A percentile compares a stretch with the other conserved stretches of the same genome.
Evolutionary conservation across 179 eudicot genomes (phyloP).

Genomic region (Dionaea muscipula): DNA sequence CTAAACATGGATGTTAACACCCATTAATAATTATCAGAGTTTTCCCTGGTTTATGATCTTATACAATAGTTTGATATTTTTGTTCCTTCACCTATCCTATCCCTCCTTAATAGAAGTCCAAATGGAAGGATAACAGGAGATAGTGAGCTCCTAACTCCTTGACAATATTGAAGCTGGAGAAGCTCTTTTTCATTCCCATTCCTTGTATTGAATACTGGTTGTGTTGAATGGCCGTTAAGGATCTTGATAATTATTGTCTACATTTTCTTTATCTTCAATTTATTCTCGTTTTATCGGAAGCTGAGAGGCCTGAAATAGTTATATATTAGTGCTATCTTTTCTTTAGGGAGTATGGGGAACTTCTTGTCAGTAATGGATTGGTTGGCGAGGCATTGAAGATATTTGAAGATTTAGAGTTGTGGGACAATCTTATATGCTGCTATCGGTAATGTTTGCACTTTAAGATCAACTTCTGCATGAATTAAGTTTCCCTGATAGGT

Average conservation of each 20-base stretch:
- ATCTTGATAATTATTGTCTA: not conserved
- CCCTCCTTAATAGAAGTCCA: too few species aligned
- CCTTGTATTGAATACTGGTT: too few species aligned
- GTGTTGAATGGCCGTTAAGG: too few species aligned
- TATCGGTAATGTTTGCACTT: slow-evolving; percentile 44
- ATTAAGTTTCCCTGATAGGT: not conserved
- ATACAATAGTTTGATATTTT: not conserved
- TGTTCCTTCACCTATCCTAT: not conserved
- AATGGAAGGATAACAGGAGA: too few species aligned
- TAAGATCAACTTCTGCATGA: not conserved
- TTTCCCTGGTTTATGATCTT: too few species aligned
- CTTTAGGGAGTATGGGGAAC: slow-evolving; percentile 72
- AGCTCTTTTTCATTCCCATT: too few species aligned
- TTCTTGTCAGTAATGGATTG: slow-evolving; percentile 71
- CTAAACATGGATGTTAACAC: too few species aligned
- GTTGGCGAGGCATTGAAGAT: slow-evolving; percentile 77
- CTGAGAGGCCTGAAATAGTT: not conserved
- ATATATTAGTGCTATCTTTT: not conserved
- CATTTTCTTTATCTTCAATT: not conserved
- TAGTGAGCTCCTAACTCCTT: too few species aligned
- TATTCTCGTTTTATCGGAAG: not conserved
- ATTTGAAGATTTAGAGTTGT: slow-evolving; percentile 85
- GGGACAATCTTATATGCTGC: slow-evolving; percentile 88
- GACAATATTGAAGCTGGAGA: too few species aligned
- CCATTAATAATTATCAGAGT: too few species aligned